Evolutionary conservation across 345 rosid species (phyloP).

Genomic region (Camelina laxa): DNA sequence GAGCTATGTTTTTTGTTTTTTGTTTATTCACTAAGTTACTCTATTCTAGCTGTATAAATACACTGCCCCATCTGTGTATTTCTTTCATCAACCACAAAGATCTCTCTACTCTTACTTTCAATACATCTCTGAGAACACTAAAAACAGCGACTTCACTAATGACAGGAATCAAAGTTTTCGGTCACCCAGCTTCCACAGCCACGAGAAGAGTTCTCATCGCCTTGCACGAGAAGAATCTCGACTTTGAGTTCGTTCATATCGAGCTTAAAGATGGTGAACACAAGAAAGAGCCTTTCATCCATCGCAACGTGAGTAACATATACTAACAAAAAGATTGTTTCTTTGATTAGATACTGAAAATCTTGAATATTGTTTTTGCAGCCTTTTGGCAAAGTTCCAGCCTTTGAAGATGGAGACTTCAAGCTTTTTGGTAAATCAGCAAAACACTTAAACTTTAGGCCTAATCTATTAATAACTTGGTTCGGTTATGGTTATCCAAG

Average conservation of each 20-base stretch:
- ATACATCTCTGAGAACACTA: not conserved
- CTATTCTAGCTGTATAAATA: conserved; percentile 32
- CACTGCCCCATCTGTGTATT: not conserved
- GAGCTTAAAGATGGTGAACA: conserved; percentile 42
- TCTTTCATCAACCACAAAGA: conserved; percentile 30
- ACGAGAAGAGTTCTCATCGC: conserved; percentile 50
- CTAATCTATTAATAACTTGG: no score
- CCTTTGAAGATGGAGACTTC: conserved; percentile 69
- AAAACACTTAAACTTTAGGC: no score
- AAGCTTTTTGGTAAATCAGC: conserved; percentile 52
- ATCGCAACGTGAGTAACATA: conserved; percentile 41
- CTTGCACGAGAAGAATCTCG: conserved; percentile 46
- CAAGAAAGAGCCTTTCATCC: conserved; percentile 42
- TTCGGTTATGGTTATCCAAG: no score
- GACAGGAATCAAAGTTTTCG: conserved; percentile 45
- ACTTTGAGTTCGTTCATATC: conserved; percentile 44
- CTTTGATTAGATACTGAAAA: not conserved
- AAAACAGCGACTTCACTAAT: not conserved
- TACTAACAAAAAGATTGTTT: not conserved
- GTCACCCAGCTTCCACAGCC: conserved; percentile 41
- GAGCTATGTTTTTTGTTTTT: not conserved
- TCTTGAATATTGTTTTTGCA: conserved; percentile 41
- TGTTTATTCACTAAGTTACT: conserved; percentile 12
- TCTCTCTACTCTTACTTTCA: not conserved
- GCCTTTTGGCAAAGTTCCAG: conserved; percentile 88